Percentiles rank a stretch among this genome's conserved stretches.
Evolutionary conservation across 176 grass and related monocot species (phyloP).

Genomic region (Eleusine coracana): DNA sequence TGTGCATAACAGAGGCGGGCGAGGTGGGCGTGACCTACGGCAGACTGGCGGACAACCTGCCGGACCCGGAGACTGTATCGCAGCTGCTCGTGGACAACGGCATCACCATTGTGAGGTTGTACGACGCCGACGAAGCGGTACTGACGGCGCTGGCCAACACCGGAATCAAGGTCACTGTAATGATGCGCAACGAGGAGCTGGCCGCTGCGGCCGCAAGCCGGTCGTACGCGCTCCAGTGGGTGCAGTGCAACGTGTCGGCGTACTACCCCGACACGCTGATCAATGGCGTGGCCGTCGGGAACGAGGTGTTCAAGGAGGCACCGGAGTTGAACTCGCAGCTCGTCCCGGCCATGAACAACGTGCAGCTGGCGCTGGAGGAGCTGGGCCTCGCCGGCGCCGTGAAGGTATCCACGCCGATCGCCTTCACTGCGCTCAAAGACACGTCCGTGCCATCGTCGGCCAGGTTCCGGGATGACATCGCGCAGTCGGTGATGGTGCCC

Average conservation of each 20-base stretch:
- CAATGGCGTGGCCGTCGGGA: constrained; percentile 58
- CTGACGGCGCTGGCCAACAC: constrained; percentile 51
- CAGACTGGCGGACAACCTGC: constrained; percentile 64
- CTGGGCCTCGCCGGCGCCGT: constrained; percentile 51
- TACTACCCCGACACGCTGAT: constrained; percentile 66
- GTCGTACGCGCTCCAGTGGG: constrained; percentile 50
- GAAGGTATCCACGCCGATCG: constrained; percentile 66
- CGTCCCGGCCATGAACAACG: constrained; percentile 53
- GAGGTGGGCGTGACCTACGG: constrained; percentile 75
- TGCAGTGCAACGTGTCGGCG: constrained; percentile 26
- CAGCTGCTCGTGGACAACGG: constrained; percentile 53
- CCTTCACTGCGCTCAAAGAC: constrained; percentile 35
- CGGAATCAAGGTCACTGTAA: constrained; percentile 57
- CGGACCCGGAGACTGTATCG: constrained; percentile 47
- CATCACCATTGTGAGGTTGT: constrained; percentile 58
- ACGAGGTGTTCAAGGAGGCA: constrained; percentile 64
- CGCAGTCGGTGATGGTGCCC: constrained; percentile 61
- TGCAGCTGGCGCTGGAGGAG: constrained; percentile 43
- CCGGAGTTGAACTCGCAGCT: constrained; percentile 26
- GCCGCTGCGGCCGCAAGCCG: constrained; percentile 34
- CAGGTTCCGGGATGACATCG: constrained; percentile 48
- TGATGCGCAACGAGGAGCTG: constrained; percentile 59
- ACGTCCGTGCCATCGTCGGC: constrained; percentile 61
- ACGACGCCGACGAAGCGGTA: constrained; percentile 52
- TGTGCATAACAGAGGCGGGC: constrained; percentile 38